These are phyloP conservation scores for Mycena belliarum DNA, from an alignment of 768 basidiomycete genomes.

Conservation along the genomic window DNA sequence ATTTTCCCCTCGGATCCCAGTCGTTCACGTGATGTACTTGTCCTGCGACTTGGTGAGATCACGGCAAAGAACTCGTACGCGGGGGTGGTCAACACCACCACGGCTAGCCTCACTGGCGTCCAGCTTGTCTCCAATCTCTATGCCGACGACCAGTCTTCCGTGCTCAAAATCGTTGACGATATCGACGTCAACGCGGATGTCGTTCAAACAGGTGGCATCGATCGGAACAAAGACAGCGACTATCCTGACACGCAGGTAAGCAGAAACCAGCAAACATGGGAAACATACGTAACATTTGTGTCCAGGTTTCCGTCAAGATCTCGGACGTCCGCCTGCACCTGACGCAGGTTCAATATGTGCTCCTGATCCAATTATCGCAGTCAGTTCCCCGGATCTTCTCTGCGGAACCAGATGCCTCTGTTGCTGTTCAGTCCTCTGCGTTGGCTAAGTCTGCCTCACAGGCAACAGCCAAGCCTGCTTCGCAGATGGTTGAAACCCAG, in stretches of 20 bases:
- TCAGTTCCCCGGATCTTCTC: slow-evolving; percentile 71
- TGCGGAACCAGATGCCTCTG: slow-evolving; percentile 43
- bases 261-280: not conserved
- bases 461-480: too few relatives aligned
- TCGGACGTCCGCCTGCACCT: slow-evolving; percentile 85
- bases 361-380: slow-evolving; percentile 64
- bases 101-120: slow-evolving; percentile 80
- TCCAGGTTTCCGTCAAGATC: slow-evolving; percentile 69
- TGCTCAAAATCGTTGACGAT: slow-evolving; percentile 89
- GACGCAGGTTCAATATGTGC: slow-evolving; percentile 80
- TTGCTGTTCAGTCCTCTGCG: slow-evolving; percentile 30
- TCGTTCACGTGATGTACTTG: slow-evolving; percentile 64
- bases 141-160: slow-evolving; percentile 46
- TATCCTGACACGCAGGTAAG: slow-evolving; percentile 78
- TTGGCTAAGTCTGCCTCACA: slow-evolving; percentile 19
- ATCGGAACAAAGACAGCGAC: slow-evolving; percentile 50
- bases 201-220: slow-evolving; percentile 58
- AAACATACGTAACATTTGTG: not conserved
- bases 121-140: slow-evolving; percentile 75
- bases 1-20: slow-evolving; percentile 76
- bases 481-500: slow-evolving; percentile 8
- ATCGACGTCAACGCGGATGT: slow-evolving; percentile 74
- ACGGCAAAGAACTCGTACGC: slow-evolving; percentile 77
- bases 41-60: slow-evolving; percentile 88
- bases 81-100: slow-evolving; percentile 54